Evolutionary conservation across 192 early-diverging fungal genomes (phyloP), one percentile per base, ranked within the genome.

Genomic region (Phlyctochytrium bullatum): DNA sequence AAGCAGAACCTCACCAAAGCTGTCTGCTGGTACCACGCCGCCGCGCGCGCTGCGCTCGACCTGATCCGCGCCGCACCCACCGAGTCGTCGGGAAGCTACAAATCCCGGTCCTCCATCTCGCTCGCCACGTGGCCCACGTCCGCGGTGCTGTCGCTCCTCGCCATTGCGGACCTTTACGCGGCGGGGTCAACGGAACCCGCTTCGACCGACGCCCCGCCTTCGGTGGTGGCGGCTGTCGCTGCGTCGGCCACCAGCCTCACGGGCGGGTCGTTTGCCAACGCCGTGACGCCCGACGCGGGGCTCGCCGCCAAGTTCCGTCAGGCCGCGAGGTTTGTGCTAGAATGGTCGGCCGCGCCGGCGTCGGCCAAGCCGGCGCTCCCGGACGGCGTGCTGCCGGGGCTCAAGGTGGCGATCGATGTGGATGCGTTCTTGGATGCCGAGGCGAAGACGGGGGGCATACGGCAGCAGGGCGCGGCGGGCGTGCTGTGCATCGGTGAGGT

Each of bases 151-250:
- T 10, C 54, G 12, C 27, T 10, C 6, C 54, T 57, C 20, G 54
- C 54, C 54, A 10, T 57, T 25, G 54, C 54, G 14, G 54, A 57
- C 54, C 54, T 57, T 14, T 57, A 25, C 54, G 54, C 10, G 27
- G 6, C 16, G 6, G 54, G 54, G 6, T 47, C 40, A 6, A 6
- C 20, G 6, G 40, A 6, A 14, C 10, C 10, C 40, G 40, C 40
- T 14, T 47, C 40, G 40, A 47, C 40, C 6, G 6, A 6, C 6
- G 40, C 40, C 20, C 40, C 40, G 20, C 40, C 40, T 20, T 14
- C 20, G 20, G 20, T 20, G 40, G 6, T 20, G 20, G 10, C 40
- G 20, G 20, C 40, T 14, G 20, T 14, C 10, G 40, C 6, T 47
- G 40, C 40, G 10, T 47, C 40, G 20, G 40, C 40, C 6, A 47